Conservation (phyloP, 2,329 filamentous ascomycete species). For the Neofusicoccum sp. region DNA sequence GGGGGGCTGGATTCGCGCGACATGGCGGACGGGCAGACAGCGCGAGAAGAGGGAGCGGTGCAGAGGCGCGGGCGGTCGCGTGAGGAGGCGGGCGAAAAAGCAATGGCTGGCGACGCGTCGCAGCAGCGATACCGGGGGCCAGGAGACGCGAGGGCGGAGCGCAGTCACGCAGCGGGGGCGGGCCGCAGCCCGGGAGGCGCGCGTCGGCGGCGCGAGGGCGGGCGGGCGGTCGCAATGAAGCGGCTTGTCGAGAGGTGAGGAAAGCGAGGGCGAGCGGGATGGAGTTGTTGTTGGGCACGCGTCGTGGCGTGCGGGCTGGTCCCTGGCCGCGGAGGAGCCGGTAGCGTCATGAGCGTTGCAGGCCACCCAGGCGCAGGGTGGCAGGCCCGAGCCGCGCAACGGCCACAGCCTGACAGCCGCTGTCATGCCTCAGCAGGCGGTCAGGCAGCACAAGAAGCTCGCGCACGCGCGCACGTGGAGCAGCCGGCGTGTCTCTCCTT, state of each 20-base stretch:
- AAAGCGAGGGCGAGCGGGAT: background rate
- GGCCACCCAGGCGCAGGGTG: background rate
- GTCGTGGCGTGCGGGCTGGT: conserved; percentile 1
- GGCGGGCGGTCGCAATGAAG: background rate
- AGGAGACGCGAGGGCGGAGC: conserved; percentile 6
- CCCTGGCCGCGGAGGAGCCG: background rate
- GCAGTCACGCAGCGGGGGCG: conserved; percentile 12
- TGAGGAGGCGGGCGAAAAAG: background rate
- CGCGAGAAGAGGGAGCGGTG: background rate
- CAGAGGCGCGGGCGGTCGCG: background rate
- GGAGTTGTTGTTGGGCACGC: conserved; percentile 8
- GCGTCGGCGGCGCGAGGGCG: background rate
- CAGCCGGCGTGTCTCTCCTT: background rate
- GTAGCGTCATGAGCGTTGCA: background rate
- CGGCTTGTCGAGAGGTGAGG: background rate
- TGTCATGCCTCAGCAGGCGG: background rate
- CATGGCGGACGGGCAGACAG: background rate
- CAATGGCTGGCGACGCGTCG: background rate
- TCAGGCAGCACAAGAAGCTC: background rate
- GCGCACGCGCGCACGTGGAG: background rate
- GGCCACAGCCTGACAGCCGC: background rate
- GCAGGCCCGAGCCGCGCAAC: conserved; percentile 8
- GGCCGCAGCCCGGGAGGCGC: conserved; percentile 10
- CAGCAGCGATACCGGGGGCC: conserved; percentile 14
- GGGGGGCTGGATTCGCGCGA: conserved; percentile 19